Percentiles rank a stretch among this genome's conserved stretches.
phyloP scores from a whole-genome alignment of 768 basidiomycete genomes.

The Rubroboletus pulcherrimus region DNA sequence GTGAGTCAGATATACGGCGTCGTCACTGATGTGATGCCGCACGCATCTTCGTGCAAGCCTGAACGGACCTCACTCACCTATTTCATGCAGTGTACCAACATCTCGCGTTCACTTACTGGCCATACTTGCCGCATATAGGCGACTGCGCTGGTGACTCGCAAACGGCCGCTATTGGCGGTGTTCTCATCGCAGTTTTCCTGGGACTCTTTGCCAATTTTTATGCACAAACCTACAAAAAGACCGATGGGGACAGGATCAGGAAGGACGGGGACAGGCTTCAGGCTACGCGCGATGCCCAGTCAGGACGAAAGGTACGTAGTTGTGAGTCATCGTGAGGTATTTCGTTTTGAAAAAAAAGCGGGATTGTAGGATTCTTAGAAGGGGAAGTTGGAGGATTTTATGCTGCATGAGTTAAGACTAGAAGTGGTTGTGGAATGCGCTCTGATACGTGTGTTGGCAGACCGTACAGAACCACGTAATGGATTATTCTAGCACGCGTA shows the following conservation, averaged over 20 bases:
- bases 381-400: not conserved
- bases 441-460: too few species aligned
- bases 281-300: not conserved
- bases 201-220: conserved; percentile 27
- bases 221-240: conserved; percentile 18
- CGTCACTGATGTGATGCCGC: not conserved
- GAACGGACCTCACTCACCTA: not conserved
- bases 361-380: not conserved
- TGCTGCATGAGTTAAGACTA: too few species aligned
- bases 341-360: not conserved
- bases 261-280: not conserved
- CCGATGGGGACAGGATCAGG: not conserved
- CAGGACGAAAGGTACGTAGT: conserved; percentile 1
- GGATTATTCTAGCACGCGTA: too few species aligned
- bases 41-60: not conserved
- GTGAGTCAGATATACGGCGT: conserved; percentile 13
- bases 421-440: too few species aligned
- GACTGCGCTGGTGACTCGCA: conserved; percentile 23
- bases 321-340: not conserved
- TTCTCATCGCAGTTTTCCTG: conserved; percentile 21
- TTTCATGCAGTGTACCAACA: conserved; percentile 24
- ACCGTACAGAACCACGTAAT: too few species aligned
- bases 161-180: conserved; percentile 13
- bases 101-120: conserved; percentile 24
- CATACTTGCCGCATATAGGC: conserved; percentile 23